Evolutionary conservation across 139 green algal species (phyloP).

Genomic region (Chlorella sp.): DNA sequence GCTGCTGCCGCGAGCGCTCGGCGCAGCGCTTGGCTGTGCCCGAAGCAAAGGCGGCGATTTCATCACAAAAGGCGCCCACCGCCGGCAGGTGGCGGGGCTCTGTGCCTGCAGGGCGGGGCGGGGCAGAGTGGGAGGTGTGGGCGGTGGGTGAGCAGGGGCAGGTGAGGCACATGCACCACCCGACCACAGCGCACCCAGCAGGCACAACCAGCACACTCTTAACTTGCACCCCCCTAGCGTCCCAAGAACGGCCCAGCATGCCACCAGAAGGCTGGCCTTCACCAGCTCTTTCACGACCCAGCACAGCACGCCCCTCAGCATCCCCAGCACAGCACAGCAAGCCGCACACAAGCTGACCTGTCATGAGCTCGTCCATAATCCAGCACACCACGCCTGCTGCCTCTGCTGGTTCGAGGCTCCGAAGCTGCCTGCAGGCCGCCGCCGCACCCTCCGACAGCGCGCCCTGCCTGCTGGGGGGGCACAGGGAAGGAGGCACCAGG

Average conservation of each 20-base stretch:
- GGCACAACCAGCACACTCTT: too few species aligned
- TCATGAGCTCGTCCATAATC: slow-evolving; percentile 24
- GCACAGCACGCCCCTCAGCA: not conserved
- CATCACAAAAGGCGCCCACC: slow-evolving; percentile 17
- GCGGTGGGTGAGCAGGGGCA: too few species aligned
- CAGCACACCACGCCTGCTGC: slow-evolving; percentile 28
- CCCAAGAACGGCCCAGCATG: not conserved
- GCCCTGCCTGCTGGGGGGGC: not conserved
- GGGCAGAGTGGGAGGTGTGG: not conserved
- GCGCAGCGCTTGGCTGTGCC: slow-evolving; percentile 22
- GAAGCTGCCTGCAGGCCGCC: slow-evolving; percentile 28
- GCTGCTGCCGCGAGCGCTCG: slow-evolving; percentile 1
- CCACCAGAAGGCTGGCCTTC: not conserved
- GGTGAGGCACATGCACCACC: too few species aligned
- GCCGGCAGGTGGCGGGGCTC: not conserved
- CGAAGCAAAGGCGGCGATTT: slow-evolving; percentile 5
- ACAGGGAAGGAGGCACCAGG: not conserved
- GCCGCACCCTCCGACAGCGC: slow-evolving; percentile 5
- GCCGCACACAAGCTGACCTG: not conserved
- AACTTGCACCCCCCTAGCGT: not conserved
- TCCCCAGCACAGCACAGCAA: not conserved
- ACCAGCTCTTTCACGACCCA: too few species aligned
- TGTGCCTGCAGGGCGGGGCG: not conserved
- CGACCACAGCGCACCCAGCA: too few species aligned
- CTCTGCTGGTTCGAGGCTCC: slow-evolving; percentile 10